Conservation (phyloP, 768 basidiomycete genomes). For the Gymnopilus junonius region DNA sequence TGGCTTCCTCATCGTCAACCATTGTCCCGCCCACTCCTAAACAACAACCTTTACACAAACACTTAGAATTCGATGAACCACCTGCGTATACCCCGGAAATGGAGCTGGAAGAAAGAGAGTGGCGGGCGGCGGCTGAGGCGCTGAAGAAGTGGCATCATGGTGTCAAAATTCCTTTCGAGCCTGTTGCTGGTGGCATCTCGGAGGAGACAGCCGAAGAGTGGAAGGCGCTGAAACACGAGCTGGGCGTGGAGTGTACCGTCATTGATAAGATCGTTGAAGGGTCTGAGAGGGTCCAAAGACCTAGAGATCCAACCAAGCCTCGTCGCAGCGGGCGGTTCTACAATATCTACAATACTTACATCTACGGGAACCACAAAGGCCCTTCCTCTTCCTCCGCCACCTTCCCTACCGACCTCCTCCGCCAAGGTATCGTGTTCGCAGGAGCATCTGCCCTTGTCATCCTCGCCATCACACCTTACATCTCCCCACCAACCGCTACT, state of each 20-base stretch:
- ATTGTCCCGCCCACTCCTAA: constrained; percentile 74
- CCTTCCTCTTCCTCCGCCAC: constrained; percentile 19
- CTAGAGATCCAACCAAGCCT: constrained; percentile 18
- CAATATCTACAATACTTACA: constrained; percentile 84
- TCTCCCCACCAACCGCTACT: constrained; percentile 54
- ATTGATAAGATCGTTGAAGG: constrained; percentile 71
- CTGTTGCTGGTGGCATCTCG: constrained; percentile 59
- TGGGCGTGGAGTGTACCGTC: constrained; percentile 76
- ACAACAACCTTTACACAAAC: constrained; percentile 37
- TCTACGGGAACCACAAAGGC: constrained; percentile 47
- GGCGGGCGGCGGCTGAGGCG: constrained; percentile 57
- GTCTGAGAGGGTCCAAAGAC: constrained; percentile 24
- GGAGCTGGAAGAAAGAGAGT: constrained; percentile 51
- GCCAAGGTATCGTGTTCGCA: constrained; percentile 60
- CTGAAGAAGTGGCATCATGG: constrained; percentile 78
- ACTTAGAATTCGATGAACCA: constrained; percentile 59
- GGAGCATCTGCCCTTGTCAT: constrained; percentile 67
- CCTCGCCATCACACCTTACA: constrained; percentile 63
- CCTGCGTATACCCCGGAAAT: constrained; percentile 71
- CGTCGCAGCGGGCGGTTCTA: constrained; percentile 64
- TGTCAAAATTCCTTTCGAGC: constrained; percentile 47
- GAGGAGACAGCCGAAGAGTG: constrained; percentile 75
- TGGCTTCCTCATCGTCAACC: constrained; percentile 77
- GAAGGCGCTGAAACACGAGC: constrained; percentile 78
- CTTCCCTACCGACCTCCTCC: constrained; percentile 34